phyloP scores from a whole-genome alignment of 2,329 filamentous ascomycete genomes.

The Bipolaris bicolor region DNA sequence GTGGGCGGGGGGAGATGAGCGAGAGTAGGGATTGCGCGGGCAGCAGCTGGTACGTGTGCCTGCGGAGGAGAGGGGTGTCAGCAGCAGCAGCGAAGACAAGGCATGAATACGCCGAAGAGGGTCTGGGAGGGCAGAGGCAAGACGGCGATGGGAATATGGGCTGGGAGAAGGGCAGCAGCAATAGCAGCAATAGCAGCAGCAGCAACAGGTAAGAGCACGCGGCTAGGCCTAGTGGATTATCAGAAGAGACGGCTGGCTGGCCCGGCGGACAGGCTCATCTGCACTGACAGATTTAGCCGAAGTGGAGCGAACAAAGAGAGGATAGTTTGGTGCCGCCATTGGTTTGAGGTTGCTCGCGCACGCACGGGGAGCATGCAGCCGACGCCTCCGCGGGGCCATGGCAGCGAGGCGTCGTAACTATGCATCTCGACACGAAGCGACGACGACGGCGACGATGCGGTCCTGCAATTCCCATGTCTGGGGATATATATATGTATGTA shows the following conservation, averaged over 20 bases:
- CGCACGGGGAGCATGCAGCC: slow-evolving; percentile 12
- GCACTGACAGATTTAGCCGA: slow-evolving; percentile 24
- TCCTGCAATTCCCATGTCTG: too few relatives aligned
- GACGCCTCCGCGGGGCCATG: slow-evolving; percentile 10
- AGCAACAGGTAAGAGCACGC: slow-evolving; percentile 12
- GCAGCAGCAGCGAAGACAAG: not conserved
- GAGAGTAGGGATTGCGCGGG: too few relatives aligned
- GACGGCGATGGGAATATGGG: slow-evolving; percentile 6
- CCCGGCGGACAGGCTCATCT: slow-evolving; percentile 17
- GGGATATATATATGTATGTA: too few relatives aligned
- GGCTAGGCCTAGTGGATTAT: slow-evolving; percentile 5
- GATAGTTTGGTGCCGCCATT: slow-evolving; percentile 9
- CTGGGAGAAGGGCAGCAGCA: slow-evolving; percentile 10
- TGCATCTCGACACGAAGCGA: not conserved
- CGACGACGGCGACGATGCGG: not conserved
- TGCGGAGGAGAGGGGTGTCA: too few relatives aligned
- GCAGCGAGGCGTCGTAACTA: not conserved
- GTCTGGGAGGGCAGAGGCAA: slow-evolving; percentile 3
- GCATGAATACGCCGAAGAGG: not conserved
- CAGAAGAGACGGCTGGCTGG: slow-evolving; percentile 15
- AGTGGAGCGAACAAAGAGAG: slow-evolving; percentile 17
- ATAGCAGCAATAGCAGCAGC: slow-evolving; percentile 1
- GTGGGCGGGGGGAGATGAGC: not conserved
- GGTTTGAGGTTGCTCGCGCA: slow-evolving; percentile 12
- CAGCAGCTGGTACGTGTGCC: too few relatives aligned